Evolutionary conservation across 2,329 filamentous ascomycete species (phyloP).

Genomic region (Aspergillus floridensis): DNA sequence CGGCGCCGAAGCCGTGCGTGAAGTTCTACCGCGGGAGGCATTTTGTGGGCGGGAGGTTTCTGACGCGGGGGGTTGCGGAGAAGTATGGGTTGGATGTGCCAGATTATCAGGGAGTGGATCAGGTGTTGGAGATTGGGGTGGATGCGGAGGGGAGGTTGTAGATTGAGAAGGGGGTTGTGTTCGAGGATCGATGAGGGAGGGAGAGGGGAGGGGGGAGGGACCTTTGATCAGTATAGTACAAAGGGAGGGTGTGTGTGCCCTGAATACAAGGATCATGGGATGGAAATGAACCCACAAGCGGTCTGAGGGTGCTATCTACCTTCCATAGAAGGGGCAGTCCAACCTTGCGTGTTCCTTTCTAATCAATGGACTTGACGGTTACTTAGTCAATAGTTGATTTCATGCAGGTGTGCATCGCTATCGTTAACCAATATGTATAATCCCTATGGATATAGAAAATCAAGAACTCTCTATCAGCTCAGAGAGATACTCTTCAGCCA

Average conservation of each 20-base stretch:
- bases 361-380: background rate
- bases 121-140: constrained; percentile 72
- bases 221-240: too few species aligned
- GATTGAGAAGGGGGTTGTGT: background rate
- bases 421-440: constrained; percentile 13
- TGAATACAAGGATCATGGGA: background rate
- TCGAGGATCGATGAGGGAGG: too few species aligned
- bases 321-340: too few species aligned
- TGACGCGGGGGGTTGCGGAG: constrained; percentile 71
- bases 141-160: constrained; percentile 37
- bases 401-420: constrained; percentile 11
- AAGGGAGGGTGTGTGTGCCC: too few species aligned
- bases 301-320: background rate
- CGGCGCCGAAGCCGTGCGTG: constrained; percentile 87
- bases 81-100: constrained; percentile 87
- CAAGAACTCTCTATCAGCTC: background rate
- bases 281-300: too few species aligned
- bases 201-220: too few species aligned
- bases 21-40: constrained; percentile 82
- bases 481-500: background rate
- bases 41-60: constrained; percentile 89
- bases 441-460: background rate
- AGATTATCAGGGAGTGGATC: constrained; percentile 79
- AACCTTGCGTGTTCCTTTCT: background rate
- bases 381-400: background rate